phyloP scores from a whole-genome alignment of 192 early-diverging fungal genomes.

The Mortierella claussenii region DNA sequence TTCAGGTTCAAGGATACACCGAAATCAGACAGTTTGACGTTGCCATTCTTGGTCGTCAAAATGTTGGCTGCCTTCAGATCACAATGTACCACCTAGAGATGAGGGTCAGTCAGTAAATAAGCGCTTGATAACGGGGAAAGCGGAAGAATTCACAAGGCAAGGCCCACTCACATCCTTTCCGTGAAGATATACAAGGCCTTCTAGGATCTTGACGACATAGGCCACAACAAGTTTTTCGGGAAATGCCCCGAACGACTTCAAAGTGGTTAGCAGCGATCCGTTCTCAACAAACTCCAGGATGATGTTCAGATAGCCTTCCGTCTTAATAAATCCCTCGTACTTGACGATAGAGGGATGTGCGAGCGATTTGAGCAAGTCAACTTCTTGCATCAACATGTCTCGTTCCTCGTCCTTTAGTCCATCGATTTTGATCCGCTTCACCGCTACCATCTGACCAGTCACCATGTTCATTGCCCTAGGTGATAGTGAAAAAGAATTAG shows the following conservation, averaged over 20 bases:
- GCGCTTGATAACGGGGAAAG: neutral
- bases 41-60: constrained; percentile 94
- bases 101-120: neutral
- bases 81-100: constrained; percentile 81
- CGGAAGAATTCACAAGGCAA: neutral
- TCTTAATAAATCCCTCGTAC: constrained; percentile 85
- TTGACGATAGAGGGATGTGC: constrained; percentile 86
- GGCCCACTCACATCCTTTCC: constrained; percentile 69
- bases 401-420: constrained; percentile 72
- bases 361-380: constrained; percentile 86
- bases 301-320: constrained; percentile 78
- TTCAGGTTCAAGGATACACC: constrained; percentile 92
- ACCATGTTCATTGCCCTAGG: constrained; percentile 79
- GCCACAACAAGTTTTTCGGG: constrained; percentile 89
- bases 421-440: constrained; percentile 86
- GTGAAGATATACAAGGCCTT: constrained; percentile 92
- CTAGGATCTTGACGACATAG: constrained; percentile 89
- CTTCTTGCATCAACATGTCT: constrained; percentile 88
- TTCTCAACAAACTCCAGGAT: constrained; percentile 93
- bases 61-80: constrained; percentile 98
- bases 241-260: constrained; percentile 90
- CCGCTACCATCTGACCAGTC: constrained; percentile 85
- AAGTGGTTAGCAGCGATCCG: constrained; percentile 87
- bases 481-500: neutral
- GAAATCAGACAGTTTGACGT: constrained; percentile 97